These are phyloP conservation scores for Didymella lethalis DNA, from an alignment of 2,329 filamentous ascomycete species.

Conservation along the genomic window DNA sequence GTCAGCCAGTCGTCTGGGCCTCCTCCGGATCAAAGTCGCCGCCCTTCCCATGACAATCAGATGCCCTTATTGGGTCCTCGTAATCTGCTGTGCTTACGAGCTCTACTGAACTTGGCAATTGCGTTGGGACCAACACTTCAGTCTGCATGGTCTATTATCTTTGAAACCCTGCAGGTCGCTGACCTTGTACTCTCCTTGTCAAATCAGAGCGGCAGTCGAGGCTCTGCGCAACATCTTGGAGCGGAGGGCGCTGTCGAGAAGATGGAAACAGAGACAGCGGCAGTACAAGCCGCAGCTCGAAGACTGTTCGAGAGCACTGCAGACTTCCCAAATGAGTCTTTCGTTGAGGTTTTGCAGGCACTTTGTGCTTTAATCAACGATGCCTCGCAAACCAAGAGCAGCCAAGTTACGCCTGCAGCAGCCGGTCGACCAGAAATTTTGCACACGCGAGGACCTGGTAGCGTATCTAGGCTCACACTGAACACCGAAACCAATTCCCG, in stretches of 20 bases:
- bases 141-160: slow-evolving; percentile 85
- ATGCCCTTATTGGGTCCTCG: slow-evolving; percentile 75
- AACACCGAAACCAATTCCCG: slow-evolving; percentile 52
- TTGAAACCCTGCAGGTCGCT: slow-evolving; percentile 91
- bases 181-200: slow-evolving; percentile 76
- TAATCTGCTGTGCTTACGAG: slow-evolving; percentile 88
- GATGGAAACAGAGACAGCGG: slow-evolving; percentile 79
- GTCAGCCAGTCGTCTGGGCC: slow-evolving; percentile 65
- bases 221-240: slow-evolving; percentile 32
- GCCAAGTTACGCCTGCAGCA: slow-evolving; percentile 33
- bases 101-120: slow-evolving; percentile 93
- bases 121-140: slow-evolving; percentile 88
- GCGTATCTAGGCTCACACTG: slow-evolving; percentile 53
- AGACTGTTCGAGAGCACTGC: slow-evolving; percentile 90
- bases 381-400: slow-evolving; percentile 32
- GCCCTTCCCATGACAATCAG: slow-evolving; percentile 61
- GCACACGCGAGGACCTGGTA: slow-evolving; percentile 53
- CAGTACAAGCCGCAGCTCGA: slow-evolving; percentile 86
- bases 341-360: slow-evolving; percentile 77
- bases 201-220: slow-evolving; percentile 34
- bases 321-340: slow-evolving; percentile 85
- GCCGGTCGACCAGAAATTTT: slow-evolving; percentile 39
- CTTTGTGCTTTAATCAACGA: slow-evolving; percentile 73
- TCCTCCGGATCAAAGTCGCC: slow-evolving; percentile 64
- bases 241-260: slow-evolving; percentile 42